Base-by-base conservation (phyloP, 2,329 filamentous ascomycete species). In the Stachybotrys echinatus region DNA sequence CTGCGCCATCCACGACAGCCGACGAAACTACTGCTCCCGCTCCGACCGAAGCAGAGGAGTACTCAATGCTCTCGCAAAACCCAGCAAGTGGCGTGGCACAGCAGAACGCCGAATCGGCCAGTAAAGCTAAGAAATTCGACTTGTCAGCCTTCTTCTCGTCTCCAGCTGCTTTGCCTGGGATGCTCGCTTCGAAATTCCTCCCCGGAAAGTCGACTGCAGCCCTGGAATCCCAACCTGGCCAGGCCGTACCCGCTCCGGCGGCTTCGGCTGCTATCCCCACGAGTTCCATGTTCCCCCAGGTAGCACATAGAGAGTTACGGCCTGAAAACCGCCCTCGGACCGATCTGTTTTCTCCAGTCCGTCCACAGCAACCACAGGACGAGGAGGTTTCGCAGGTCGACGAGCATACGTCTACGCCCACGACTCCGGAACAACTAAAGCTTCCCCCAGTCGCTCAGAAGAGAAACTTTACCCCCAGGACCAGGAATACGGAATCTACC, bases 141-240 rank as follows among this genome's bases (percentile, higher is more conserved):
- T 65, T 83, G 2, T 71, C 76, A 6, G 69, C 71, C 7, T 83
- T 83, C 60, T 83, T 83, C 59, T 83, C 80, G 0, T 83, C 80
- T 3, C 79, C 80, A 1, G 72, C 74, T 5, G 59, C 63, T 2
- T 62, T 73, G 38, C 67, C 68, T 19, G 65, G 61, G 22, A 62
- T 65, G 54, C 44, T 69, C 34, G 65, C 59, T 2, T 58, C 61
- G 6, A 67, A 67, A 48, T 50, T 66, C 12, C 57, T 64, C n/a
- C 58, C 63, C 17, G 49, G 49, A 8, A 64, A 58, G 50, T 51
- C 58, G 14, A 54, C 49, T 42, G 51, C 56, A 2, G 44, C 52
- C 31, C 51, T 55, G 19, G 57, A 54, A 18, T 21, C 50, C 3
- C 52, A 49, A 7, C 44, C 56, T n/a, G 50, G 31, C 10, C 57